Evolutionary conservation across 129 eudicot genomes (phyloP), one percentile per base, ranked within the genome.

Genomic region (Sambucus nigra): DNA sequence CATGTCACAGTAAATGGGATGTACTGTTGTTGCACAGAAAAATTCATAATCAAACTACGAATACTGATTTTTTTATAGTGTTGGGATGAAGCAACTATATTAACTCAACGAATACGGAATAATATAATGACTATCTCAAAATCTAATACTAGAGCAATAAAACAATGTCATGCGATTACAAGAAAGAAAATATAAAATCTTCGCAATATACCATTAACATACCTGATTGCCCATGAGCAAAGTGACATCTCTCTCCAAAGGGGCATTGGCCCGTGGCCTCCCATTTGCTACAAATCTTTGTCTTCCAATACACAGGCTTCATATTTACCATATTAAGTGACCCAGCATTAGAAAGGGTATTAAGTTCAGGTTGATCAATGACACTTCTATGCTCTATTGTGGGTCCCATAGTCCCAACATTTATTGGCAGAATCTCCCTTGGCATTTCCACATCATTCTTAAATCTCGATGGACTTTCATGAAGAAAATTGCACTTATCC

Each of bases 141-240:
- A 11, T 20, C 10, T 13, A 12, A 21, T 21, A 15, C 27, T 38
- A 19, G 7, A 35, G 23, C 35, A 31, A 25, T 25, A 41, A 15
- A 12, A 10, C 2, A 60, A 32, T 24, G 38, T 23, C 24, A 58
- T 25, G 9, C 20, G 17, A 44, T 7, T 23, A 18, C 7, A 44
- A 57, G 27, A 25, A 57, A 69, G 25, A 39, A 16, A 22, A 32
- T 21, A 35, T 7, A 35, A 9, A 6, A 5, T 23, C 10, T 16
- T 20, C 15, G 33, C 8, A 5, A 3, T 3, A 16, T 29, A 50
- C 16, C 23, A 28, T 17, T 49, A 15, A 6, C 29, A 65, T 35
- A 86, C 99, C 99, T 74, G 87, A 68, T 40, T 49, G 47, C 29
- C 91, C 99, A 71, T 92, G 99, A 67, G 99, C 99, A 73, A 65